These are phyloP conservation scores for Colletotrichum lupini DNA, from an alignment of 2,329 filamentous ascomycete genomes.

Conservation along the genomic window DNA sequence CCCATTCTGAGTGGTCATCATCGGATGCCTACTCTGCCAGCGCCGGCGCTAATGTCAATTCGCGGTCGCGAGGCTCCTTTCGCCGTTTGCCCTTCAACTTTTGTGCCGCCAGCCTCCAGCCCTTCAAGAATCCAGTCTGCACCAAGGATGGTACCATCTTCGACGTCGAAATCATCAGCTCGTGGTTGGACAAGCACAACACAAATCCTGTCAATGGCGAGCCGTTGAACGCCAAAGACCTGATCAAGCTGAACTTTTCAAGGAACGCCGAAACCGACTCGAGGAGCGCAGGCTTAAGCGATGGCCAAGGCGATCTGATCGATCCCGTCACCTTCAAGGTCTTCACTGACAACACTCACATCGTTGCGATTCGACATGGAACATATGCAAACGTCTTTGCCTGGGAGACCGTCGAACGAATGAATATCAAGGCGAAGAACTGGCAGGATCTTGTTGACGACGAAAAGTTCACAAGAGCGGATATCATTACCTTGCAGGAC, in stretches of 20 bases:
- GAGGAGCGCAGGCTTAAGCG: constrained; percentile 56
- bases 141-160: constrained; percentile 89
- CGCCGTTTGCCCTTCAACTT: constrained; percentile 96
- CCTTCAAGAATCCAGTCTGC: constrained; percentile 94
- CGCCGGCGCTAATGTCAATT: constrained; percentile 72
- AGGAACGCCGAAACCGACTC: constrained; percentile 82
- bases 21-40: constrained; percentile 88
- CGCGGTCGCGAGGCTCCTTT: constrained; percentile 74
- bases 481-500: constrained; percentile 96
- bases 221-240: constrained; percentile 80
- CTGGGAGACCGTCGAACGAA: constrained; percentile 92
- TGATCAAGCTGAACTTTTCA: constrained; percentile 91
- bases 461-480: constrained; percentile 84
- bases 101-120: constrained; percentile 94
- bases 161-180: constrained; percentile 91
- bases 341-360: constrained; percentile 97
- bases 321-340: constrained; percentile 98
- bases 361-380: constrained; percentile 84
- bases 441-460: constrained; percentile 94
- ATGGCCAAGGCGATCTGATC: constrained; percentile 81
- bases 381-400: constrained; percentile 95
- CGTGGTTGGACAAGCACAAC: constrained; percentile 93
- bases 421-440: constrained; percentile 97
- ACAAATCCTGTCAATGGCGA: constrained; percentile 91
- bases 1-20: constrained; percentile 97